These are phyloP conservation scores for Comarum palustre DNA, from an alignment of 306 rosid species.

Conservation along the genomic window DNA sequence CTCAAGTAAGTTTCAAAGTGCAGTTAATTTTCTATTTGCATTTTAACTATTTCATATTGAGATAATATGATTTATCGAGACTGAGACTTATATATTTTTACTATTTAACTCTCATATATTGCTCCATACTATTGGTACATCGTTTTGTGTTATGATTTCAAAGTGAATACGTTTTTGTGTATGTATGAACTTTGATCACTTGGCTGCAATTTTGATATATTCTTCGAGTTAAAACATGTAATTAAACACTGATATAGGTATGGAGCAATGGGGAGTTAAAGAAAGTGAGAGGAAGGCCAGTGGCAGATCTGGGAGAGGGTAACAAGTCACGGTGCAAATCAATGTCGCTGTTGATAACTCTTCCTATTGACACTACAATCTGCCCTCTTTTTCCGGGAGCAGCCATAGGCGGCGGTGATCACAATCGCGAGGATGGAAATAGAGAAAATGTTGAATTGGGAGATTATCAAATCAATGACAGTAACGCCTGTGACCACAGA, in stretches of 20 bases:
- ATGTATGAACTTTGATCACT: background rate
- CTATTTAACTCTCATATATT: too few species aligned
- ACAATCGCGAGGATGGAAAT: slow-evolving; percentile 17
- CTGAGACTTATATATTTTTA: too few species aligned
- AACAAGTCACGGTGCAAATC: slow-evolving; percentile 42
- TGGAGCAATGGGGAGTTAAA: slow-evolving; percentile 86
- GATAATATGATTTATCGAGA: background rate
- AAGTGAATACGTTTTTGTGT: background rate
- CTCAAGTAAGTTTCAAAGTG: slow-evolving; percentile 47
- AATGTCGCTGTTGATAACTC: slow-evolving; percentile 67
- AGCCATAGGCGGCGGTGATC: background rate
- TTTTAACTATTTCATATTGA: background rate
- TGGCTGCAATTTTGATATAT: background rate
- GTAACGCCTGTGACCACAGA: background rate
- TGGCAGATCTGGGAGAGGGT: slow-evolving; percentile 27
- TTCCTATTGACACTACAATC: slow-evolving; percentile 54
- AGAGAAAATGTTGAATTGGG: background rate
- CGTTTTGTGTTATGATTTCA: background rate
- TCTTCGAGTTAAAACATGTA: background rate
- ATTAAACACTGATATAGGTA: slow-evolving; percentile 37
- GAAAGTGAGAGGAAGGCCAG: slow-evolving; percentile 82
- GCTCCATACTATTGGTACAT: background rate
- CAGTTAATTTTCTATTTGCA: background rate
- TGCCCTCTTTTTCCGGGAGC: slow-evolving; percentile 42
- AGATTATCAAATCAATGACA: background rate